These are phyloP conservation scores for Delphinella strobiligena DNA, from an alignment of 2,329 filamentous ascomycete species.

Conservation along the genomic window DNA sequence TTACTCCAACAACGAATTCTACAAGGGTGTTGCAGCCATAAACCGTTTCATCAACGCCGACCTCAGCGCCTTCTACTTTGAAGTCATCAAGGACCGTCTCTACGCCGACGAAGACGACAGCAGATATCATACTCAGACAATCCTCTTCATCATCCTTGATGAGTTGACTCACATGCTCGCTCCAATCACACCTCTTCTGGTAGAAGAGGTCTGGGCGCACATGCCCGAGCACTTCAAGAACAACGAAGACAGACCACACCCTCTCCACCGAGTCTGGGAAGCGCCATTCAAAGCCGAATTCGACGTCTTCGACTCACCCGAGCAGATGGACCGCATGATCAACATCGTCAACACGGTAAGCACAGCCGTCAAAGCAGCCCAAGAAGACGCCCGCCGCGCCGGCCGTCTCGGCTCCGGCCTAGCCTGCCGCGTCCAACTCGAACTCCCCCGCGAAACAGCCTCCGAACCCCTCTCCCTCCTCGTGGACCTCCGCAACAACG, in stretches of 20 bases:
- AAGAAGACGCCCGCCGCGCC: conserved; percentile 59
- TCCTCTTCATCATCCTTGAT: conserved; percentile 51
- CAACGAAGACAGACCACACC: conserved; percentile 18
- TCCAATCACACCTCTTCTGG: conserved; percentile 69
- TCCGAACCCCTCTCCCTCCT: conserved; percentile 4
- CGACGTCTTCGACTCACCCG: conserved; percentile 3
- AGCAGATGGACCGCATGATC: conserved; percentile 29
- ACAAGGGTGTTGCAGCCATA: conserved; percentile 59
- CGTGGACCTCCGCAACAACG: conserved; percentile 10
- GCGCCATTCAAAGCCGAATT: conserved; percentile 12
- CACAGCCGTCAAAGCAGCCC: conserved; percentile 57
- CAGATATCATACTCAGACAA: conserved; percentile 43
- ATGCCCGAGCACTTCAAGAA: conserved; percentile 52
- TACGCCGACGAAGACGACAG: conserved; percentile 69
- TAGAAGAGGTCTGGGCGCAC: conserved; percentile 81
- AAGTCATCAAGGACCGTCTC: conserved; percentile 79
- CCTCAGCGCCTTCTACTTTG: conserved; percentile 87
- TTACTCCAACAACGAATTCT: conserved; percentile 67
- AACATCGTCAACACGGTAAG: conserved; percentile 38
- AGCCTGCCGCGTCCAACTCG: conserved; percentile 57
- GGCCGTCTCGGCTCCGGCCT: conserved; percentile 72
- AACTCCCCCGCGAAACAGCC: conserved; percentile 11
- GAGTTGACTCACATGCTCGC: conserved; percentile 67
- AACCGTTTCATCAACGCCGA: conserved; percentile 75
- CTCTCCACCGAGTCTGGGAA: conserved; percentile 16